Evolutionary conservation across 768 basidiomycete species (phyloP).

Genomic region (Exidia glandulosa): DNA sequence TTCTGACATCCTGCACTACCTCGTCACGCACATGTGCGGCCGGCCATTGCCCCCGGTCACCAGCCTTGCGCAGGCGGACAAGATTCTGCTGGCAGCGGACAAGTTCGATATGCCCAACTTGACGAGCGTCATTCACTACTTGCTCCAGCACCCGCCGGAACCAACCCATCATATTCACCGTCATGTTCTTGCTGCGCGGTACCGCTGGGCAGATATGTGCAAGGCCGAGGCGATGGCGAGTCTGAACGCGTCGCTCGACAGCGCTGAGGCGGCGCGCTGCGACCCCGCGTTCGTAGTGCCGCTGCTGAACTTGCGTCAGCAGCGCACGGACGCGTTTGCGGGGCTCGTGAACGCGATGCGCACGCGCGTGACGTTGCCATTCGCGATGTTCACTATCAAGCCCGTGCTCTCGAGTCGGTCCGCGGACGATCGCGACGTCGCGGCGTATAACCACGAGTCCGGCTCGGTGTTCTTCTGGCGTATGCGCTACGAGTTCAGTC

Average conservation of each 20-base stretch:
- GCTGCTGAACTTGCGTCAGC: background rate
- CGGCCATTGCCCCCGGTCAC: background rate
- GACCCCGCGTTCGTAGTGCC: background rate
- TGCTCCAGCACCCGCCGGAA: background rate
- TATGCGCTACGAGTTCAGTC: background rate
- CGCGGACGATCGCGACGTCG: background rate
- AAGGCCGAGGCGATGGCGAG: background rate
- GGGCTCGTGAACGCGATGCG: background rate
- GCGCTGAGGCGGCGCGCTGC: background rate
- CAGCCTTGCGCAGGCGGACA: background rate
- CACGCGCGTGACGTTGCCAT: background rate
- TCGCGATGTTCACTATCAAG: background rate
- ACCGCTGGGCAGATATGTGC: background rate
- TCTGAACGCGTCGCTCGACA: background rate
- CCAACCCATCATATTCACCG: background rate
- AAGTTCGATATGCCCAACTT: background rate
- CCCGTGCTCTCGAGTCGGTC: background rate
- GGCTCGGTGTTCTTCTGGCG: background rate
- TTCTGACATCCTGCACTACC: background rate
- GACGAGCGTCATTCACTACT: background rate
- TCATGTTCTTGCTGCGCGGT: background rate
- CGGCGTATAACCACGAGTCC: background rate
- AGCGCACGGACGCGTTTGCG: background rate
- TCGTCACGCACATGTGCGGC: background rate
- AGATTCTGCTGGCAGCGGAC: background rate